Base-by-base conservation (phyloP, 148 eudicot genomes). In the Vaccinium vitisidaea region DNA sequence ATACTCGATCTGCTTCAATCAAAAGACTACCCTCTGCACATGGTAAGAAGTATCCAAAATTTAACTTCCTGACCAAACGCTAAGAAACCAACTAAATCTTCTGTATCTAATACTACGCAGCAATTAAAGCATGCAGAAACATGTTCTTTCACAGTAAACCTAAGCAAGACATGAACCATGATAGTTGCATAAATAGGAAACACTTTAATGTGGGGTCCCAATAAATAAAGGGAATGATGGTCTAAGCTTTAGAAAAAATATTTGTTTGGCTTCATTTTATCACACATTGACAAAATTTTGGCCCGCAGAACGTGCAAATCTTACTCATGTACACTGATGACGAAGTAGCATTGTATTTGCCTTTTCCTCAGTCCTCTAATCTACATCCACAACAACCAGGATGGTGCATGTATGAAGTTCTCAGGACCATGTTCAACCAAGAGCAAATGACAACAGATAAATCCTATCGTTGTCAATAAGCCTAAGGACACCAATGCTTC, bases 1-100 rank as follows among this genome's bases (percentile, higher is more conserved):
- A 83, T 80, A 95, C 91, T 85, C 99, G 90, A 89, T 97, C 98
- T 85, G 88, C 99, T 91, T 97, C 99, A 85, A 92, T 79, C 88
- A 97, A 90, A 88, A 90, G 89, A 82, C 92, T 86, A 61, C 98
- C 99, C 85, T 94, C 99, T 97, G 96, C 86, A 88, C 58, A 87
- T 39, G 61, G 84, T 23, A 48, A 85, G 79, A 32, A 75, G 30
- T 27, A 39, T 23, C 5, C 6, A 83, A 54, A 83, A 65, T 32
- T 43, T 61, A n/a, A n/a, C 78, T n/a, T 39, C 39, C 49, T 39
- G 39, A 81, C 65, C 46, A 80, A 50, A 73, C 15, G 12, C 50
- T 36, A 83, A 13, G 32, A 67, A 12, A 36, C 83, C 54, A 6
- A 74, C 39, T 21, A 74, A 39, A 52, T 53, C 19, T 53, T 83